These are phyloP conservation scores for Gyrodon lividus DNA, from an alignment of 768 basidiomycete species.

Conservation along the genomic window DNA sequence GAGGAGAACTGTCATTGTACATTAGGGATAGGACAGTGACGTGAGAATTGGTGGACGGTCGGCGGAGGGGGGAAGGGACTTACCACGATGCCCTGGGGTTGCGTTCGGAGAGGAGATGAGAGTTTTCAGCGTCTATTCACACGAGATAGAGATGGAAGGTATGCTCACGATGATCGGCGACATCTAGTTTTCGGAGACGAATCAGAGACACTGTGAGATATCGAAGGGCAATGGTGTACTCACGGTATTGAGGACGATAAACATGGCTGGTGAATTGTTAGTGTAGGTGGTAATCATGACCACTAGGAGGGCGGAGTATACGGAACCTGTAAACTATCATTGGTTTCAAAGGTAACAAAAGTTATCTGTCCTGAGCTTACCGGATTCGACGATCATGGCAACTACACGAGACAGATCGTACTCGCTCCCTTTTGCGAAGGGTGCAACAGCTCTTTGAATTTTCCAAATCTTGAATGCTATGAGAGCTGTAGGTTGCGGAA, in stretches of 20 bases:
- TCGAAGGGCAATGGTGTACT: background rate
- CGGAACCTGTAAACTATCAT: slow-evolving; percentile 6
- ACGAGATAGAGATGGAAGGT: background rate
- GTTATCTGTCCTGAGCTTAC: slow-evolving; percentile 3
- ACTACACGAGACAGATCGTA: slow-evolving; percentile 10
- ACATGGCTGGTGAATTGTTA: slow-evolving; percentile 11
- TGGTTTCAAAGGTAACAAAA: background rate
- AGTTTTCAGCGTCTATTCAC: background rate
- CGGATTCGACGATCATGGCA: slow-evolving; percentile 21
- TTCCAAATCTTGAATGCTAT: slow-evolving; percentile 26
- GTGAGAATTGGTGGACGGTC: background rate
- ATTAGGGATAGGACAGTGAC: background rate
- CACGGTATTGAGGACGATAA: slow-evolving; percentile 19
- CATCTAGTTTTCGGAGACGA: slow-evolving; percentile 1
- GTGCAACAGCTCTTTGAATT: slow-evolving; percentile 14
- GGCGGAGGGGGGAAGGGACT: background rate
- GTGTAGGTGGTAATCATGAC: slow-evolving; percentile 17
- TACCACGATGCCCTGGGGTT: slow-evolving; percentile 17
- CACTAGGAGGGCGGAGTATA: slow-evolving; percentile 17
- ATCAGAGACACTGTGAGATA: background rate
- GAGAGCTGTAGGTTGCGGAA: slow-evolving; percentile 11
- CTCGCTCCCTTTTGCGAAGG: slow-evolving; percentile 1
- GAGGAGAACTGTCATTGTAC: slow-evolving; percentile 17
- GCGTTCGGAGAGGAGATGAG: background rate
- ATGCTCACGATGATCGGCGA: slow-evolving; percentile 18